Evolutionary conservation across 371 early-diverging fungal genomes (phyloP).

Genomic region (Entomophthora muscae): DNA sequence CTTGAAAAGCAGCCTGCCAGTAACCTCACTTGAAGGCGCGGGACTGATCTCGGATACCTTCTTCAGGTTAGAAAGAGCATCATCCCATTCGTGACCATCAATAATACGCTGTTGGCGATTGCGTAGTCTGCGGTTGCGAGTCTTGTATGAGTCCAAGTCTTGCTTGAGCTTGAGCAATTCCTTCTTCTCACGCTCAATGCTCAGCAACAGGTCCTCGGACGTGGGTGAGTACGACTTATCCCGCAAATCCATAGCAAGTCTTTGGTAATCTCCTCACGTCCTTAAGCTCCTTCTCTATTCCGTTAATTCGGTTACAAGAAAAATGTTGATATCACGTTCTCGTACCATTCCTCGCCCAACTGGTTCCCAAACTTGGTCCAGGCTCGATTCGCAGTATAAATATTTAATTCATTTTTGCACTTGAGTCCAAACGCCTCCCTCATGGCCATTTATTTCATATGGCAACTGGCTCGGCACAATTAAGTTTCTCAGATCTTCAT

Average conservation of each 20-base stretch:
- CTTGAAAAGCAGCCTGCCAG: slow-evolving; percentile 1
- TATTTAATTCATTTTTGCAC: no score
- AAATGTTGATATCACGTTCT: no score
- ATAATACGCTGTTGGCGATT: slow-evolving; percentile 5
- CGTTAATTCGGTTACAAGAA: no score
- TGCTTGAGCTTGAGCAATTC: slow-evolving; percentile 6
- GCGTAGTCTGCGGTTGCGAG: not conserved
- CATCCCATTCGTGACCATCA: slow-evolving; percentile 8
- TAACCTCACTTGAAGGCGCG: not conserved
- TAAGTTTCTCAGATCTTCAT: no score
- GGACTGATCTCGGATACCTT: not conserved
- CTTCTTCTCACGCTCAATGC: slow-evolving; percentile 8
- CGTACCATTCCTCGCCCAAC: no score
- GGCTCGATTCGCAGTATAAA: no score
- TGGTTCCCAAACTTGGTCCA: no score
- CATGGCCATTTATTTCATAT: no score
- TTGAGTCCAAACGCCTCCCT: no score
- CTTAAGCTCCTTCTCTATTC: not conserved
- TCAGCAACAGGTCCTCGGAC: slow-evolving; percentile 4
- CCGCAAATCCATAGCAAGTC: not conserved
- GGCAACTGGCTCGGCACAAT: no score
- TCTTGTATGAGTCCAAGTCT: slow-evolving; percentile 1
- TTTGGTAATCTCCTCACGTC: not conserved
- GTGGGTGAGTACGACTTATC: slow-evolving; percentile 2
- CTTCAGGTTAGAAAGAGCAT: slow-evolving; percentile 2